Conservation (phyloP, 768 basidiomycete species). For the Erythrobasidium yunnanense region DNA sequence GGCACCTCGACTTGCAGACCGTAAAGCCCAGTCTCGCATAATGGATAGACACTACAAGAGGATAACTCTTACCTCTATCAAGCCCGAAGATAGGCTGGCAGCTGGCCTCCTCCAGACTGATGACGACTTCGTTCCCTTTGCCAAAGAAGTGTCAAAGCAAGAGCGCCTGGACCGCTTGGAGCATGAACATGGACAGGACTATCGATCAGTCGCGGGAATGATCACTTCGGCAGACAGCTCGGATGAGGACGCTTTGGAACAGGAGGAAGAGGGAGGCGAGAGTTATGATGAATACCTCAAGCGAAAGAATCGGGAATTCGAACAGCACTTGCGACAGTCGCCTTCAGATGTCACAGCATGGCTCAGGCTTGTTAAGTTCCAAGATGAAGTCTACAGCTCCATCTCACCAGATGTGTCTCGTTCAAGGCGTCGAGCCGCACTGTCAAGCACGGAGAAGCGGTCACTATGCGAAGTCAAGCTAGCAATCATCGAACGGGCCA, state of each 20-base stretch:
- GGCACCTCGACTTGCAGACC: background rate
- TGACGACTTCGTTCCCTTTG: background rate
- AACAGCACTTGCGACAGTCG: conserved; percentile 34
- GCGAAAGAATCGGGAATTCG: conserved; percentile 29
- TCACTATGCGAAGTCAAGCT: conserved; percentile 40
- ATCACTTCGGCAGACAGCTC: conserved; percentile 14
- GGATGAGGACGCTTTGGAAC: conserved; percentile 2
- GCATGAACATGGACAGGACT: conserved; percentile 32
- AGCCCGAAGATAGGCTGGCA: background rate
- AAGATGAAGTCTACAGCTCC: conserved; percentile 32
- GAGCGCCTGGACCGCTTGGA: conserved; percentile 25
- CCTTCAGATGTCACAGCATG: conserved; percentile 38
- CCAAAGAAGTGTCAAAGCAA: background rate
- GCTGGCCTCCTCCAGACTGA: background rate
- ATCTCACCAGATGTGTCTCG: conserved; percentile 28
- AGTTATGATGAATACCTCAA: conserved; percentile 35
- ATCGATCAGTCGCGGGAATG: conserved; percentile 35
- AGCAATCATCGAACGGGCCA: conserved; percentile 40
- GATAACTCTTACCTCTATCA: background rate
- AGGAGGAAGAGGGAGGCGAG: conserved; percentile 35
- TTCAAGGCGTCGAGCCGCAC: background rate
- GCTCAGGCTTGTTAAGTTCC: conserved; percentile 39
- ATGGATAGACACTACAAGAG: conserved; percentile 1
- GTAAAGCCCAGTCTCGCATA: background rate
- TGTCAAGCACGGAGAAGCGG: conserved; percentile 24